Evolutionary conservation across 495 filamentous ascomycete species (phyloP), one percentile per base, ranked within the genome.

Genomic region (Tuber borchii): DNA sequence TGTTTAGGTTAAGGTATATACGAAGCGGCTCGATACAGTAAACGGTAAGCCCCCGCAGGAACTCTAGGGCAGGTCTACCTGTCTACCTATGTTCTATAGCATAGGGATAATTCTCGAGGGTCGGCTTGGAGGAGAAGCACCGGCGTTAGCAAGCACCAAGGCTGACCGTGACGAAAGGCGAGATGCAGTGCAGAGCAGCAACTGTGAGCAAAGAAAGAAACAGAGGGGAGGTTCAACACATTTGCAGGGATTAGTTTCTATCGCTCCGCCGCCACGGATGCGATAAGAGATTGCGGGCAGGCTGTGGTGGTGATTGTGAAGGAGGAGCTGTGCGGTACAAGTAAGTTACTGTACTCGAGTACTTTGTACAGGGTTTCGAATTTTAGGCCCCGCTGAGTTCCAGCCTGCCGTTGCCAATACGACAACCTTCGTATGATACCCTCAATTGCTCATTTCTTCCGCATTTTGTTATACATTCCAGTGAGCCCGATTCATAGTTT

Each of bases 221-320:
- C 26, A 34, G 56, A 31, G 14, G 26, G 16, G 56, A 65, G 56
- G 56, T 65, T 31, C 26, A 65, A 19, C 17, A 65, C 56, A 17
- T 65, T 34, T 65, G 56, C 56, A 65, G 56, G 56, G 56, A 65
- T 65, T 34, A 65, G 34, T 34, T 65, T 34, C 56, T 65, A 65
- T 65, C 26, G 56, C 56, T 65, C 56, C 26, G 14, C 56, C 12
- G 56, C 56, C 26, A 65, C 26, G 56, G 26, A 16, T 65, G 14
- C 56, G 56, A 65, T 65, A 65, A 65, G 56, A 34, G 56, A 65
- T 65, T 65, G 56, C 56, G 56, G 56, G 56, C 56, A 17, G 56
- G 34, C 2, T 37, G 39, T 40, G 3, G 26, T 34, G 56, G 56
- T 34, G 31, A 65, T 65, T 65, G 56, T 65, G 26, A 34, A 19